These are phyloP conservation scores for Gigaspora rosea DNA, from an alignment of 192 early-diverging fungal genomes.

Conservation along the genomic window DNA sequence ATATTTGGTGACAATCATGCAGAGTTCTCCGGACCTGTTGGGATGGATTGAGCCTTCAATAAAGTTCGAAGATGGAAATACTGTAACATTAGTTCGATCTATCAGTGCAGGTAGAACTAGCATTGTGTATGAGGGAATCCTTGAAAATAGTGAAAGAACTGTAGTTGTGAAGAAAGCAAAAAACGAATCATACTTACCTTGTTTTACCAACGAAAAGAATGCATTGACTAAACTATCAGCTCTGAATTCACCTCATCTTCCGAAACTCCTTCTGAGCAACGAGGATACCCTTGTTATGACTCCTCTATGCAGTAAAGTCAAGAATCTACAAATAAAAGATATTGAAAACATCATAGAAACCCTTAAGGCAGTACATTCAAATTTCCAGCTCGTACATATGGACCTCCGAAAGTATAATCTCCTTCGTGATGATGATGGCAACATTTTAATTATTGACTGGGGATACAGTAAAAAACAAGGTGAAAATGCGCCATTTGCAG, in stretches of 20 bases:
- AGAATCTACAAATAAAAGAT: constrained; percentile 9
- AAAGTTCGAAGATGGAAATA: not conserved
- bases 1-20: constrained; percentile 18
- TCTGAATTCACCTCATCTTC: constrained; percentile 16
- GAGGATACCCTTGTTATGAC: not conserved
- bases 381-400: not conserved
- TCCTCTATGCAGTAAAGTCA: constrained; percentile 11
- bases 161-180: constrained; percentile 24
- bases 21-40: not conserved
- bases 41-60: constrained; percentile 23
- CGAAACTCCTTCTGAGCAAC: not conserved
- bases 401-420: constrained; percentile 21
- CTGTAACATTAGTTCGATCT: constrained; percentile 3
- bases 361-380: not conserved
- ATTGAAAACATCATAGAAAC: constrained; percentile 6
- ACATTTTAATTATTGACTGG: constrained; percentile 27
- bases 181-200: not conserved
- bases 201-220: not conserved
- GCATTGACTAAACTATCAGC: not conserved
- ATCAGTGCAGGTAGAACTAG: constrained; percentile 25
- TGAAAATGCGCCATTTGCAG: not conserved
- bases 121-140: constrained; percentile 17
- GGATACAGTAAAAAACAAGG: constrained; percentile 10
- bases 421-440: constrained; percentile 9
- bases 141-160: not conserved